Evolutionary conservation across 2,329 filamentous ascomycete species (phyloP).

Genomic region (Stachybotrys chlorohalonatus): DNA sequence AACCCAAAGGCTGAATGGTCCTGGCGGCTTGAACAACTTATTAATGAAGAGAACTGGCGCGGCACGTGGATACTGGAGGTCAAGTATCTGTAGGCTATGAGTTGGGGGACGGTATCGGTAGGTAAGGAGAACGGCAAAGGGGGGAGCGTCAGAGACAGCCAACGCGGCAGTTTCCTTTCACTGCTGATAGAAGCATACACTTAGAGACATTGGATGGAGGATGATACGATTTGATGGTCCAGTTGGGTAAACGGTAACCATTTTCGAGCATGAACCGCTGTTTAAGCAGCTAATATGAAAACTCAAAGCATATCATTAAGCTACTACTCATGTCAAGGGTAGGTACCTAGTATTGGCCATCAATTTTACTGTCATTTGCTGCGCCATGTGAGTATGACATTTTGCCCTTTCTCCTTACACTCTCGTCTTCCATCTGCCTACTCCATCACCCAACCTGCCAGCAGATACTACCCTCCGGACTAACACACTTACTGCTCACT

Average conservation of each 20-base stretch:
- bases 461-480: background rate
- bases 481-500: background rate
- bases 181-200: background rate
- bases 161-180: background rate
- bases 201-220: background rate
- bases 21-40: background rate
- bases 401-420: background rate
- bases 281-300: background rate
- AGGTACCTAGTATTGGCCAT: no score
- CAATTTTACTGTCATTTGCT: no score
- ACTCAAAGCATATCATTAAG: no score
- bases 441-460: background rate
- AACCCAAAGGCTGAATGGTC: background rate
- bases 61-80: slow-evolving; percentile 1
- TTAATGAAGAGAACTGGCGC: slow-evolving; percentile 1
- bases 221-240: background rate
- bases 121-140: background rate
- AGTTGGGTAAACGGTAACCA: background rate
- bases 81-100: background rate
- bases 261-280: background rate
- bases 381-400: no score
- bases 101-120: background rate
- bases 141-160: background rate
- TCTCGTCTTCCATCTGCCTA: background rate
- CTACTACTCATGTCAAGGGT: no score